Percentiles rank a stretch among this genome's conserved stretches.
phyloP scores from a whole-genome alignment of 352 stramenopile species.

The Phytophthora podocarpi region DNA sequence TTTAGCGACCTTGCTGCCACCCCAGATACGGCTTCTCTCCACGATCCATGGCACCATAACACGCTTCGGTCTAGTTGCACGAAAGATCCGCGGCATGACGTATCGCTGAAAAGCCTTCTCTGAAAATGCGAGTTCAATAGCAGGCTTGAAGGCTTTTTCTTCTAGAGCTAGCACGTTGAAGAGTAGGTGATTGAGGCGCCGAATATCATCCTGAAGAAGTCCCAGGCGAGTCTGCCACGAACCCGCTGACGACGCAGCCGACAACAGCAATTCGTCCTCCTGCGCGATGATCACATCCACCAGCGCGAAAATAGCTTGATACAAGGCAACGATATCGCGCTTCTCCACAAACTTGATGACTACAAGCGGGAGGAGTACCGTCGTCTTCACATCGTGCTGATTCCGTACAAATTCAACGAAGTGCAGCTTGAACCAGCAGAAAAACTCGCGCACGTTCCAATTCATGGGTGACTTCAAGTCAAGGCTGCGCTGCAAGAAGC shows the following conservation, averaged over 20 bases:
- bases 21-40: slow-evolving; percentile 75
- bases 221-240: slow-evolving; percentile 55
- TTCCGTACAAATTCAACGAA: slow-evolving; percentile 82
- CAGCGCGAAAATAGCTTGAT: slow-evolving; percentile 69
- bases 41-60: slow-evolving; percentile 86
- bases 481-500: slow-evolving; percentile 73
- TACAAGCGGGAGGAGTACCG: slow-evolving; percentile 69
- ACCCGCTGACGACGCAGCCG: slow-evolving; percentile 44
- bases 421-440: slow-evolving; percentile 79
- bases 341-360: slow-evolving; percentile 64
- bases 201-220: slow-evolving; percentile 71
- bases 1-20: slow-evolving; percentile 57
- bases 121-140: slow-evolving; percentile 70
- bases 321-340: slow-evolving; percentile 62
- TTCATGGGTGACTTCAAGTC: slow-evolving; percentile 42
- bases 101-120: slow-evolving; percentile 74
- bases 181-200: slow-evolving; percentile 70
- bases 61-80: slow-evolving; percentile 62
- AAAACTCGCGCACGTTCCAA: slow-evolving; percentile 74
- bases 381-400: slow-evolving; percentile 74
- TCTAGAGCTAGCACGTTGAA: slow-evolving; percentile 72
- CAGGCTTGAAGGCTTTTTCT: slow-evolving; percentile 63
- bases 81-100: slow-evolving; percentile 78
- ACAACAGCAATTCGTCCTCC: slow-evolving; percentile 58
- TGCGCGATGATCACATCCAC: slow-evolving; percentile 62